Conservation (phyloP, 176 grass and related monocot species). For the Zizania latifolia region DNA sequence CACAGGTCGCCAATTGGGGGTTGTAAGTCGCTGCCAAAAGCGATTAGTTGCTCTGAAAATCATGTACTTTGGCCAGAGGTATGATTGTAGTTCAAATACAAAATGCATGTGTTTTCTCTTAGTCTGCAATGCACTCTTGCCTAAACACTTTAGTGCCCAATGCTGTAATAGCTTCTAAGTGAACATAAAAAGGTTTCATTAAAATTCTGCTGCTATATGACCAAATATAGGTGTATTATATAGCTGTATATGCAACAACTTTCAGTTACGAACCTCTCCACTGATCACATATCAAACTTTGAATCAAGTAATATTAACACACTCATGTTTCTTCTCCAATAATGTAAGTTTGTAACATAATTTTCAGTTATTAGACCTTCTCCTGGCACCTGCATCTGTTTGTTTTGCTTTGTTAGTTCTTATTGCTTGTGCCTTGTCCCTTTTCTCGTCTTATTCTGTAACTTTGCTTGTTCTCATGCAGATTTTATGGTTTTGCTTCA, state of each 20-base stretch:
- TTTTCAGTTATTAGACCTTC: neutral
- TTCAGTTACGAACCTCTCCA: neutral
- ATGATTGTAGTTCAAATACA: neutral
- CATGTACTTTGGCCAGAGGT: constrained; percentile 95
- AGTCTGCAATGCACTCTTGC: neutral
- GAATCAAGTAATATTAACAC: neutral
- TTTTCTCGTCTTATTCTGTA: neutral
- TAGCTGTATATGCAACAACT: neutral
- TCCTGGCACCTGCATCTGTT: neutral
- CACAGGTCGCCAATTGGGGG: constrained; percentile 34
- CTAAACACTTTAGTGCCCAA: neutral
- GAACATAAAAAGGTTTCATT: neutral
- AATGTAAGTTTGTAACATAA: neutral
- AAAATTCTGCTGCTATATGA: neutral
- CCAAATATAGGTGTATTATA: neutral
- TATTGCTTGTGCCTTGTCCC: neutral
- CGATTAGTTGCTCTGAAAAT: constrained; percentile 73
- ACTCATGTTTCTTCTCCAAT: neutral
- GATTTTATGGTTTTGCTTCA: constrained; percentile 95
- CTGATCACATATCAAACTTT: neutral
- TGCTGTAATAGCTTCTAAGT: neutral
- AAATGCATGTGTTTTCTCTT: neutral
- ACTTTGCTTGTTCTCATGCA: constrained; percentile 28
- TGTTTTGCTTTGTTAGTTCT: constrained; percentile 4
- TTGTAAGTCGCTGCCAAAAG: constrained; percentile 46